Evolutionary conservation across 2,329 filamentous ascomycete genomes (phyloP), one percentile per base, ranked within the genome.

Genomic region (Alternaria arbusti): DNA sequence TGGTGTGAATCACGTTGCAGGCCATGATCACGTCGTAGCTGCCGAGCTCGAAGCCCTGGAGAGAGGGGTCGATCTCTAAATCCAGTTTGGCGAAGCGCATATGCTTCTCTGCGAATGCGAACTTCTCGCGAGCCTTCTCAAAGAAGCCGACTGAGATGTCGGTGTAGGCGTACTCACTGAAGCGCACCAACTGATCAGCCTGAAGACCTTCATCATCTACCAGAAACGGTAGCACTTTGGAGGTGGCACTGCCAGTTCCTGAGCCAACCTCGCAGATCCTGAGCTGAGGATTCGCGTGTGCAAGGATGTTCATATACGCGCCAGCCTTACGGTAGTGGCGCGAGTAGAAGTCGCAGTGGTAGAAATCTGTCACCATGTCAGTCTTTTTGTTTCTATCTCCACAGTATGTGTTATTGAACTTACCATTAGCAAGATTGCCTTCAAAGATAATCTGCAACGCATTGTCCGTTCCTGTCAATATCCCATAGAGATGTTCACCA

Each of bases 11-110:
- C 5, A 65, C 62, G 6, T 47, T 45, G 46, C 47, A 61, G 7
- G 64, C 64, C n/a, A 73, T 43, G 45, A 73, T 57, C 13, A 73
- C 20, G 46, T 73, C 70, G 44, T 66, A 72, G 10, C 36, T 36
- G 20, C 40, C 54, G 3, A 61, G 44, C 15, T 64, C 56, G 43
- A 63, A 71, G 9, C 64, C 67, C 58, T 72, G 66, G 0, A 46
- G 20, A 0, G 43, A 26, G 3, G 61, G 60, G 17, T 66, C 49
- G 11, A 45, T 30, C 10, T 56, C 46, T 11, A 70, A 46, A 25
- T 73, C 68, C 0, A 73, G 51, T 5, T 47, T 54, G 7, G 15
- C 17, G 46, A 60, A 73, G 13, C 55, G 45, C 23, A 72, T 62
- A 12, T 50, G 57, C 43, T 51, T 55, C 9, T 61, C 43, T 9